A percentile compares a stretch with the other conserved stretches of the same genome.
These are phyloP conservation scores for Eucommia ulmoides DNA, from an alignment of 257 asterid species.

Conservation along the genomic window DNA sequence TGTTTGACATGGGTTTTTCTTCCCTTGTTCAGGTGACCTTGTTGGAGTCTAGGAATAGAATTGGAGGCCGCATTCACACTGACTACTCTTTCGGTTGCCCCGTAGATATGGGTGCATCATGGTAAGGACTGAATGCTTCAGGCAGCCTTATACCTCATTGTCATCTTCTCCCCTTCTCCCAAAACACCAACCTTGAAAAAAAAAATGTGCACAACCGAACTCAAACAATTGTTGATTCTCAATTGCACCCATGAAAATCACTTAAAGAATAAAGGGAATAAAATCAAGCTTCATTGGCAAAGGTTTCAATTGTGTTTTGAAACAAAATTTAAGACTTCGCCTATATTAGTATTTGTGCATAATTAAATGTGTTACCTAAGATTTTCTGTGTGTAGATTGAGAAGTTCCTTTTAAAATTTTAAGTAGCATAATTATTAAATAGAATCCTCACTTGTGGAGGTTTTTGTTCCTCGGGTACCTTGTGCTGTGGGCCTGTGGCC, in stretches of 20 bases:
- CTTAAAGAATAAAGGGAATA: too few species aligned
- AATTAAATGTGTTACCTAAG: not conserved
- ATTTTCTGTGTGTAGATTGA: too few species aligned
- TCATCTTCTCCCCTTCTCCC: too few species aligned
- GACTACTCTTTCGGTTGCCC: constrained; percentile 97
- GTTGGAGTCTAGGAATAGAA: constrained; percentile 86
- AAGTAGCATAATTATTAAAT: not conserved
- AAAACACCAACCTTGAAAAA: too few species aligned
- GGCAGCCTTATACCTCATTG: constrained; percentile 1
- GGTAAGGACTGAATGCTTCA: too few species aligned
- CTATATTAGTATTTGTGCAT: not conserved
- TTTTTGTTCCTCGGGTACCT: not conserved
- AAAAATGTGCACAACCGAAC: too few species aligned
- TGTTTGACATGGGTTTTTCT: not conserved
- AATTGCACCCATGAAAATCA: too few species aligned
- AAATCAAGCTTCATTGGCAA: too few species aligned
- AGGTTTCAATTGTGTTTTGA: not conserved
- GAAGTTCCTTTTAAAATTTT: too few species aligned
- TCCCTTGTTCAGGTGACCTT: constrained; percentile 49
- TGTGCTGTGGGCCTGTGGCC: too few species aligned
- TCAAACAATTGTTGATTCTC: too few species aligned
- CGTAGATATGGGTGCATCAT: constrained; percentile 98
- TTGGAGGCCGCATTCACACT: constrained; percentile 92
- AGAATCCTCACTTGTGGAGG: not conserved
- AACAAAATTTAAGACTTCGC: not conserved